A percentile compares a stretch with the other conserved stretches of the same genome.
These are phyloP conservation scores for Cerrena zonata DNA, from an alignment of 1,284 basidiomycete genomes.

Conservation along the genomic window DNA sequence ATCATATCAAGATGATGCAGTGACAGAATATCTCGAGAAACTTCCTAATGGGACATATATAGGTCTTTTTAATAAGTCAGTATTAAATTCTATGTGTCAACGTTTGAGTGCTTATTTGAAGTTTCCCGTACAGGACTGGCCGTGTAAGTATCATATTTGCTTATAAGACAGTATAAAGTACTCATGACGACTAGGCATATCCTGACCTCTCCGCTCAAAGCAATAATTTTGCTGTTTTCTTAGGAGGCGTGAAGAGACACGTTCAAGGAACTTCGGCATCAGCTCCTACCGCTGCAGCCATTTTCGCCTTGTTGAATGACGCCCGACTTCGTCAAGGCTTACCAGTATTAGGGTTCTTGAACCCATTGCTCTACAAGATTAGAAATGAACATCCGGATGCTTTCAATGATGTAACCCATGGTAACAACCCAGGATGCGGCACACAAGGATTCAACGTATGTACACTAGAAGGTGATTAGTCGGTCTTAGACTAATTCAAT, in stretches of 20 bases:
- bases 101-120: background rate
- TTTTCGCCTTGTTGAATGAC: conserved; percentile 53
- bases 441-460: conserved; percentile 27
- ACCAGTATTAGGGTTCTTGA: conserved; percentile 41
- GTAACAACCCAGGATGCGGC: conserved; percentile 27
- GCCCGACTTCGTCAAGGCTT: conserved; percentile 40
- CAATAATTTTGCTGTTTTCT: conserved; percentile 26
- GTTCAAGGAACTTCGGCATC: conserved; percentile 52
- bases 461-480: background rate
- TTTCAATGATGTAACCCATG: conserved; percentile 41
- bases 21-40: conserved; percentile 37
- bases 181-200: conserved; percentile 19
- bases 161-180: background rate
- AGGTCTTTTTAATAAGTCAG: conserved; percentile 57
- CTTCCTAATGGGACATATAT: conserved; percentile 44
- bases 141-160: conserved; percentile 16
- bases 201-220: conserved; percentile 42
- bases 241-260: conserved; percentile 19
- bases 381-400: conserved; percentile 23
- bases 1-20: conserved; percentile 44
- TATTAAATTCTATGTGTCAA: conserved; percentile 8
- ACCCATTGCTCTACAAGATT: conserved; percentile 39
- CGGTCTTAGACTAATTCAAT: background rate
- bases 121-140: conserved; percentile 9
- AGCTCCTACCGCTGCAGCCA: conserved; percentile 43